A percentile compares a stretch with the other conserved stretches of the same genome.
Conservation (phyloP, 2,329 filamentous ascomycete species). For the Chaetomium sp. region DNA sequence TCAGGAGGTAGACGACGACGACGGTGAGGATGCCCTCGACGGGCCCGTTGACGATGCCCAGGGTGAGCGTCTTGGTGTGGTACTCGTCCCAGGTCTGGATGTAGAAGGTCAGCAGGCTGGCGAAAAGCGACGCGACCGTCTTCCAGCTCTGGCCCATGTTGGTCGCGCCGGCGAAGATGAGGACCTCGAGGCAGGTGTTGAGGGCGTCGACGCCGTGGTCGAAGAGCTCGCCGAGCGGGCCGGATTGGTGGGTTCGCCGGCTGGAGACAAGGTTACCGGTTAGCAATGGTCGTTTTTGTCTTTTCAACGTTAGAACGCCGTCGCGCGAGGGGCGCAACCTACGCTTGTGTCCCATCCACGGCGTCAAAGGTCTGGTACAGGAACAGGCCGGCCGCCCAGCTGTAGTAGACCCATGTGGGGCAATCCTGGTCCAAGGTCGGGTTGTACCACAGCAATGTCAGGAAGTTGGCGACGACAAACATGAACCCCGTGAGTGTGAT, state of each 20-base stretch:
- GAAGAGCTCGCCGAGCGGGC: conserved; percentile 92
- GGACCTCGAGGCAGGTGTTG: conserved; percentile 90
- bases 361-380: conserved; percentile 98
- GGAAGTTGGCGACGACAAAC: conserved; percentile 85
- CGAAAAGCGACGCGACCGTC: conserved; percentile 78
- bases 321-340: conserved; percentile 44
- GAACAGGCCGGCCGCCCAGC: conserved; percentile 87
- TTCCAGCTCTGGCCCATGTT: conserved; percentile 93
- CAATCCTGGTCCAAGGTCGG: conserved; percentile 93
- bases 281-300: conserved; percentile 7
- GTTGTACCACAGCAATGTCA: conserved; percentile 94
- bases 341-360: conserved; percentile 92
- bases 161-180: conserved; percentile 89
- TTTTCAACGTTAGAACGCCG: not conserved
- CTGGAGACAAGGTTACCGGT: conserved; percentile 44
- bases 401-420: conserved; percentile 91
- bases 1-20: conserved; percentile 77
- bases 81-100: conserved; percentile 99
- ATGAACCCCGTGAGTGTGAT: conserved; percentile 90
- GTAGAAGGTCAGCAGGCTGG: conserved; percentile 92
- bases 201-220: conserved; percentile 97
- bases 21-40: conserved; percentile 92
- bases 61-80: conserved; percentile 91
- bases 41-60: conserved; percentile 89
- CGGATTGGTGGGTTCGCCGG: conserved; percentile 86